Percentiles rank a stretch among this genome's conserved stretches.
Evolutionary conservation across 345 rosid species (phyloP).

Genomic region (Linum lewisii): DNA sequence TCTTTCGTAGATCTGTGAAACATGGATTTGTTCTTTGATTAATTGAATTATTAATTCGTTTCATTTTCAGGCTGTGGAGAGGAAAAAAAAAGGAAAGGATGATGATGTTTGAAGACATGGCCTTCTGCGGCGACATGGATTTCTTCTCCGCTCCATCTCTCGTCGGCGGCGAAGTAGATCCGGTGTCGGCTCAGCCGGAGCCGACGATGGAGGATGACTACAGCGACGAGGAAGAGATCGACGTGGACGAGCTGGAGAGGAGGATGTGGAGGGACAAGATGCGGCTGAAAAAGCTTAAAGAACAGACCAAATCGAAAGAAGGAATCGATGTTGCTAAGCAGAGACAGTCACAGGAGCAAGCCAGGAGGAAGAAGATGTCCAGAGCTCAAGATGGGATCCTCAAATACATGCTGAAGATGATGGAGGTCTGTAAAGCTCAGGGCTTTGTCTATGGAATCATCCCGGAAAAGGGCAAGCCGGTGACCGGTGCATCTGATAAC

Average conservation of each 20-base stretch:
- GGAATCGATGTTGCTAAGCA: constrained; percentile 48
- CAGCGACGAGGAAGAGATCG: constrained; percentile 53
- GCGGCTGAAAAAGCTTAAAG: constrained; percentile 63
- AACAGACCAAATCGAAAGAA: constrained; percentile 44
- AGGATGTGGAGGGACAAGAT: constrained; percentile 74
- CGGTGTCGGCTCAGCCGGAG: constrained; percentile 32
- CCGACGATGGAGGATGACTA: constrained; percentile 41
- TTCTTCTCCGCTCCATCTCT: constrained; percentile 40
- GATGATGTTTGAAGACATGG: constrained; percentile 76
- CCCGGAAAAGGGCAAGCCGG: constrained; percentile 77
- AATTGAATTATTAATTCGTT: too few species aligned
- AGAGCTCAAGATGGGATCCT: constrained; percentile 80
- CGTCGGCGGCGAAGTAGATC: constrained; percentile 26
- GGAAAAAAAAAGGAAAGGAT: constrained; percentile 6
- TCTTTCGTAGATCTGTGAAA: background rate
- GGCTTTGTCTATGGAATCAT: constrained; percentile 93
- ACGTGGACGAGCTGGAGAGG: constrained; percentile 70
- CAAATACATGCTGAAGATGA: constrained; percentile 77
- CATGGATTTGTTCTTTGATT: background rate
- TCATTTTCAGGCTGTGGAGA: background rate
- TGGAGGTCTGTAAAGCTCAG: constrained; percentile 82
- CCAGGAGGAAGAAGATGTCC: constrained; percentile 64
- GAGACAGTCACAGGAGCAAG: constrained; percentile 69
- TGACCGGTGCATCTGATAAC: constrained; percentile 82
- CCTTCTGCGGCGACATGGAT: constrained; percentile 68